Evolutionary conservation across 2,329 filamentous ascomycete genomes (phyloP).

Genomic region (Niveomyces coronatus): DNA sequence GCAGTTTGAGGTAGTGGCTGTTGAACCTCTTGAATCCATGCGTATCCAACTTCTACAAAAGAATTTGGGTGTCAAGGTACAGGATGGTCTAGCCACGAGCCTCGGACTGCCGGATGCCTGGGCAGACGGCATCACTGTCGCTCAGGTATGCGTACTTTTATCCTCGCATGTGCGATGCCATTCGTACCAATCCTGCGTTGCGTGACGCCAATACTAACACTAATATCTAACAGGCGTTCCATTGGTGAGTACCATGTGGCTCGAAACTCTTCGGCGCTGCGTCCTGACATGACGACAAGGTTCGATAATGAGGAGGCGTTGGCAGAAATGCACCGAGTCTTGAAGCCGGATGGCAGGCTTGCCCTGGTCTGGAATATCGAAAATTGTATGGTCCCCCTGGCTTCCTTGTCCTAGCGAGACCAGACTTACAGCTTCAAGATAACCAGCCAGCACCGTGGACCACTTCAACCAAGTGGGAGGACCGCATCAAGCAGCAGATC

Average conservation of each 20-base stretch:
- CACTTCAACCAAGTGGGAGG: slow-evolving; percentile 50
- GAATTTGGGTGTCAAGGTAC: slow-evolving; percentile 43
- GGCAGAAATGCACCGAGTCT: slow-evolving; percentile 54
- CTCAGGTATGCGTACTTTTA: too few species aligned
- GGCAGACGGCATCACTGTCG: slow-evolving; percentile 55
- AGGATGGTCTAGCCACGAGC: slow-evolving; percentile 46
- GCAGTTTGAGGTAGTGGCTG: slow-evolving; percentile 46
- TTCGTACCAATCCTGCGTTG: too few species aligned
- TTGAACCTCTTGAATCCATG: slow-evolving; percentile 59
- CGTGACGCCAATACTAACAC: too few species aligned
- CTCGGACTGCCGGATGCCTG: slow-evolving; percentile 47
- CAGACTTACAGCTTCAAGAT: slow-evolving; percentile 32
- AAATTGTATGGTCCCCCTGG: slow-evolving; percentile 43
- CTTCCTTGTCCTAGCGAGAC: not conserved
- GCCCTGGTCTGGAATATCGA: slow-evolving; percentile 68
- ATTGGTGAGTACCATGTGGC: slow-evolving; percentile 35
- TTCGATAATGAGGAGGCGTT: slow-evolving; percentile 56
- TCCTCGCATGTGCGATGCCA: too few species aligned
- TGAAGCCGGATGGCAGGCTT: slow-evolving; percentile 49
- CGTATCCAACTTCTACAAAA: slow-evolving; percentile 49
- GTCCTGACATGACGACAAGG: too few species aligned
- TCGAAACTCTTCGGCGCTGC: slow-evolving; percentile 3
- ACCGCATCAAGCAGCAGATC: slow-evolving; percentile 49
- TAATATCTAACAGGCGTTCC: slow-evolving; percentile 32
- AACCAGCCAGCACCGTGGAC: slow-evolving; percentile 51